A percentile compares a stretch with the other conserved stretches of the same genome.
phyloP scores from a whole-genome alignment of 495 filamentous ascomycete genomes.

The Chlorociboria aeruginascens region DNA sequence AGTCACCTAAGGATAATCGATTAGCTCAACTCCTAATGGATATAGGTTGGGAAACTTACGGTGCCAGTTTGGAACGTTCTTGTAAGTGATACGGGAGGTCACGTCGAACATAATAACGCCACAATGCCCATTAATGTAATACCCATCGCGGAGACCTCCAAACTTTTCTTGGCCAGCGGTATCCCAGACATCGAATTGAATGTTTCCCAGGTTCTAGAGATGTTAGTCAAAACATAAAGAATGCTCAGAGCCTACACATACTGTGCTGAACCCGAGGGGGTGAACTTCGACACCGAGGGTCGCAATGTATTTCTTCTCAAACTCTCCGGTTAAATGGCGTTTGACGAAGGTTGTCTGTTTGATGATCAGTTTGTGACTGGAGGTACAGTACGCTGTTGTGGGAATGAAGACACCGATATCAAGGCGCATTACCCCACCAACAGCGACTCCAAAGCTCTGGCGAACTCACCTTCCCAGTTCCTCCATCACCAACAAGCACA shows the following conservation, averaged over 20 bases:
- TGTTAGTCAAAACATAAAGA: constrained; percentile 26
- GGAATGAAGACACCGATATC: not conserved
- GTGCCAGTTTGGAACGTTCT: constrained; percentile 99
- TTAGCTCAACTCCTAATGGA: constrained; percentile 12
- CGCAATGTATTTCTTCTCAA: constrained; percentile 99
- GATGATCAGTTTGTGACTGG: constrained; percentile 12
- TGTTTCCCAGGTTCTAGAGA: constrained; percentile 76
- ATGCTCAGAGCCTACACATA: constrained; percentile 35
- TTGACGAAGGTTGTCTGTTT: constrained; percentile 98
- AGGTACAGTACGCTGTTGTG: constrained; percentile 2
- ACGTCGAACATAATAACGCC: constrained; percentile 99
- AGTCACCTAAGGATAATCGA: constrained; percentile 57
- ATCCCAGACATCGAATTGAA: constrained; percentile 99
- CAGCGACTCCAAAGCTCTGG: not conserved
- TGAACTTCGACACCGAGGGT: constrained; percentile 99
- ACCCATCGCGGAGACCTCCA: constrained; percentile 97
- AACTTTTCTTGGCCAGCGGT: constrained; percentile 99
- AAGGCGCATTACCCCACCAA: not conserved
- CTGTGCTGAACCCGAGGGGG: constrained; percentile 84
- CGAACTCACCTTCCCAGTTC: constrained; percentile 88
- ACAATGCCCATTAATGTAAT: constrained; percentile 99
- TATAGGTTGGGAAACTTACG: constrained; percentile 50
- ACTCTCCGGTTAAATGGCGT: constrained; percentile 98
- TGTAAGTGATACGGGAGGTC: constrained; percentile 99
- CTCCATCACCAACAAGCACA: constrained; percentile 98